Evolutionary conservation across 1,139 yeast species (phyloP), one percentile per base, ranked within the genome.

Genomic region (Taiozyma sp.): DNA sequence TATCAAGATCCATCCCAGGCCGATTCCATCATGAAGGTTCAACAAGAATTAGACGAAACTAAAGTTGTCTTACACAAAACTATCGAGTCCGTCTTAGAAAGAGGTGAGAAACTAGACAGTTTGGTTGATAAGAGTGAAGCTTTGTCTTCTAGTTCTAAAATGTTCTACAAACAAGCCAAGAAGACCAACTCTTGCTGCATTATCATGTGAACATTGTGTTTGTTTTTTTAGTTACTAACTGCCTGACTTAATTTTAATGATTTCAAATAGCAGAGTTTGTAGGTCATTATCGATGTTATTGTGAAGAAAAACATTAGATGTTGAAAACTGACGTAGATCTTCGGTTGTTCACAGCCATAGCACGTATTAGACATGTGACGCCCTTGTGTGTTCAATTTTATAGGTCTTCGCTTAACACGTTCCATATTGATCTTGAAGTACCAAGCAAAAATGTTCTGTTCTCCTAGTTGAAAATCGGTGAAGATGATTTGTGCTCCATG

Each of bases 1-100:
- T 93, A 95, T 72, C 99, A 93, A 72, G 97, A 95, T 68, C 99
- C 99, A 26, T 78, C 86, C 40, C 97, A 93, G 72, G 98, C 99
- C 0, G 99, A 93, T 66, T 86, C 97, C 16, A 85, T 93, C 58
- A 85, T 93, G 96, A 88, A 86, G 69, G 99, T 93, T 39, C 99
- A 95, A 73, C 96, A 90, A 66, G 99, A 93, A 70, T 79, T 93
- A 62, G 99, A 95, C 70, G 99, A 95, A 67, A 93, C 99, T 43
- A 95, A 93, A 76, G 89, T 91, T 62, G 97, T 91, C 42, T 76
- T 93, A 64, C 98, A 93, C 72, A 90, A 93, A 74, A 90, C 98
- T 45, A 93, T 93, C 61, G 98, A 95, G 69, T 80, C 87, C 56
- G 97, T 95, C 21, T 77, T 93, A 63, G 96, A 89, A 67, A 83